Evolutionary conservation across 2,329 filamentous ascomycete genomes (phyloP), one percentile per base, ranked within the genome.

Genomic region (Fusarium annulatum): DNA sequence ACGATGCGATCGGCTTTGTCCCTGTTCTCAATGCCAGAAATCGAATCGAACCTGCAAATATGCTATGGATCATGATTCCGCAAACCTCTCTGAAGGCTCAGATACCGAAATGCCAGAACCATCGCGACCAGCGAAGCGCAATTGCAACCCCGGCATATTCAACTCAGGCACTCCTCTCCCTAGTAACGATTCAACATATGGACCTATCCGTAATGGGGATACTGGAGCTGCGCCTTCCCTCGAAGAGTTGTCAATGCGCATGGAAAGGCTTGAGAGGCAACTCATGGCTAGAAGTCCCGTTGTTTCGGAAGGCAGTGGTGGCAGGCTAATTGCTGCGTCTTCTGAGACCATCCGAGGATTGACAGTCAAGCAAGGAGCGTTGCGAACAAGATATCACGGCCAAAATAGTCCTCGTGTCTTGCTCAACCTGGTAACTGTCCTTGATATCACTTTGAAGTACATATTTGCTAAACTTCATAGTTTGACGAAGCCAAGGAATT

Each of bases 11-110:
- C 85, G 88, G 49, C 82, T 85, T n/a, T 82, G 84, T 48, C 87
- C 88, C 8, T 90, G 88, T 74, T 87, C 86, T 10, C 88, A 90
- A 77, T 90, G 88, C 76, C 86, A 88, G 57, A 89, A 88, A 77
- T 87, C 87, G n/a, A 85, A 84, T 71, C 86, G 88, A 41, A 76
- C 80, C 43, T 90, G 88, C 80, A 86, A 83, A 72, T 90, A 89
- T 73, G 82, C 86, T 30, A 82, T 86, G 26, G 85, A 87, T 63
- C 84, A 86, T 38, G 85, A 87, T 61, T 82, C 81, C 14, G 82
- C 82, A 39, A 85, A 84, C 72, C 77, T 85, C 18, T 88, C 87
- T 8, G 87, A 88, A 56, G 84, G 78, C n/a, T 87, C 85, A 28
- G 86, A 88, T 53, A 78, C 68, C 46, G 84, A 86, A 60, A 65